Evolutionary conservation across 2,329 filamentous ascomycete genomes (phyloP).

Genomic region (Aspergillus sp.): DNA sequence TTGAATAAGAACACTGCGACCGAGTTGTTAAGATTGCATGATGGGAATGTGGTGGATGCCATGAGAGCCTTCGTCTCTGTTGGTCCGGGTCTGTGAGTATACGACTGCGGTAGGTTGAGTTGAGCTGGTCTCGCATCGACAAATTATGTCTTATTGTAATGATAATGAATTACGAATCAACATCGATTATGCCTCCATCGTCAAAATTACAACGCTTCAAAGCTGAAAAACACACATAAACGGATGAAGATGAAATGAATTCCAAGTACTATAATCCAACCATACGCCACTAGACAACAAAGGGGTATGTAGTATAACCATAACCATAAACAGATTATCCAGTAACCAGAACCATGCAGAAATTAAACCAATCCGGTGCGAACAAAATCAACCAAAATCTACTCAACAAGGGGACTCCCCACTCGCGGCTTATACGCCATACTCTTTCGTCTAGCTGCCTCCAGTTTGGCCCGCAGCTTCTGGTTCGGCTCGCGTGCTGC

Average conservation of each 20-base stretch:
- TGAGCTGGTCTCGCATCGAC: no score
- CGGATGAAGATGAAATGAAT: no score
- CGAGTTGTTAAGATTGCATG: constrained; percentile 48
- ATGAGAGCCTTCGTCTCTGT: constrained; percentile 43
- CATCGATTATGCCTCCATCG: no score
- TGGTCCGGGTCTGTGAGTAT: no score
- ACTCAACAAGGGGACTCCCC: constrained; percentile 67
- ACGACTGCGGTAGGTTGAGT: no score
- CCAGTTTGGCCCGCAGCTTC: constrained; percentile 61
- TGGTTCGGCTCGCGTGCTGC: constrained; percentile 36
- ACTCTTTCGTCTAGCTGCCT: constrained; percentile 74
- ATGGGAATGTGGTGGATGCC: constrained; percentile 46
- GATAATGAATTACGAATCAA: no score
- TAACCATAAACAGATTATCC: no score
- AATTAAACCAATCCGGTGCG: neutral
- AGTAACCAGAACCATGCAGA: neutral
- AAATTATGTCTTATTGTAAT: no score
- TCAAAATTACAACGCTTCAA: no score
- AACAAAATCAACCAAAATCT: constrained; percentile 9
- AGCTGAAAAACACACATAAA: no score
- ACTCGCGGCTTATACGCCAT: constrained; percentile 75
- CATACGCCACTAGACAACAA: no score
- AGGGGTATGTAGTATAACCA: no score
- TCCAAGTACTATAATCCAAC: neutral
- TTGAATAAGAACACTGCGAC: constrained; percentile 50